These are phyloP conservation scores for Simplicillium sp. DNA, from an alignment of 2,329 filamentous ascomycete species.

Conservation along the genomic window DNA sequence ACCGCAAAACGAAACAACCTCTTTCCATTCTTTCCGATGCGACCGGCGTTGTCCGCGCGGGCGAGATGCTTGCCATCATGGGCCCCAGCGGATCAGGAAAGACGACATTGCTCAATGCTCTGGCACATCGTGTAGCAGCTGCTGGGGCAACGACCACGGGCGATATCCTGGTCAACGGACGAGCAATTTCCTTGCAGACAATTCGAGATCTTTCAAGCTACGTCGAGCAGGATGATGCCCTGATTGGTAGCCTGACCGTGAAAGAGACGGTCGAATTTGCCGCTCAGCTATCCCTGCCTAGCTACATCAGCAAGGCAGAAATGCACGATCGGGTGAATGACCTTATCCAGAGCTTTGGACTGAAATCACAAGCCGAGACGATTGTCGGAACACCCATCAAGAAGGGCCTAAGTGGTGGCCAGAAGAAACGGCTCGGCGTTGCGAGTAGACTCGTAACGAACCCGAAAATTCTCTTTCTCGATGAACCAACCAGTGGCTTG, in stretches of 20 bases:
- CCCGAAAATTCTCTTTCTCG: conserved; percentile 72
- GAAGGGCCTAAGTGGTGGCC: conserved; percentile 77
- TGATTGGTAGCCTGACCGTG: conserved; percentile 74
- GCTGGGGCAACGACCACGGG: conserved; percentile 31
- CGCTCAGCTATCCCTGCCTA: conserved; percentile 47
- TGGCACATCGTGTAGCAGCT: conserved; percentile 52
- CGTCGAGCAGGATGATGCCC: conserved; percentile 81
- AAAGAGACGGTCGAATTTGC: conserved; percentile 72
- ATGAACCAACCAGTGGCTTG: conserved; percentile 76
- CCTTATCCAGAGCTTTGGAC: conserved; percentile 63
- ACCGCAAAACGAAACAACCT: conserved; percentile 31
- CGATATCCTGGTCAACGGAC: conserved; percentile 53
- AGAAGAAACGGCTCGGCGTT: conserved; percentile 73
- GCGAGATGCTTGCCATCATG: conserved; percentile 72
- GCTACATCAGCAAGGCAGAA: conserved; percentile 33
- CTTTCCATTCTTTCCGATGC: conserved; percentile 9
- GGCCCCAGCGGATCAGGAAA: conserved; percentile 68
- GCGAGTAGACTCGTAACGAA: conserved; percentile 74
- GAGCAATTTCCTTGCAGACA: conserved; percentile 34
- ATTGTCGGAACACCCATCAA: conserved; percentile 74
- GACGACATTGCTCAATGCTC: conserved; percentile 73
- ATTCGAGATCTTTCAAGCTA: conserved; percentile 64
- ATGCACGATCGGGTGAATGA: conserved; percentile 53
- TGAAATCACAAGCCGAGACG: conserved; percentile 58
- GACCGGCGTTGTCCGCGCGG: conserved; percentile 23